These are phyloP conservation scores for Linum usitatissimum DNA, from an alignment of 345 rosid genomes.

Conservation along the genomic window DNA sequence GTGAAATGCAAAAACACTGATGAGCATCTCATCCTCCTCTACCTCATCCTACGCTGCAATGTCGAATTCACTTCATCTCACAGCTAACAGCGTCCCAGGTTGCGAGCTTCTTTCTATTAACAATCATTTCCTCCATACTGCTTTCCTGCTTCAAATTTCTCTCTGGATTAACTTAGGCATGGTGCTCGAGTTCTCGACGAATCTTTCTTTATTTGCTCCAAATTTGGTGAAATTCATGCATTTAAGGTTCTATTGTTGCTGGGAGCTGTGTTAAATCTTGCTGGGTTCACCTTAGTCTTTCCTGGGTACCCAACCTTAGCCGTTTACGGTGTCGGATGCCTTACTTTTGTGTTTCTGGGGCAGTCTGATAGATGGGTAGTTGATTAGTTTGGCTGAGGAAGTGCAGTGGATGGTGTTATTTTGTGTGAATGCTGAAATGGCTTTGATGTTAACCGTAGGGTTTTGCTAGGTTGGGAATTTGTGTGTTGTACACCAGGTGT, in stretches of 20 bases:
- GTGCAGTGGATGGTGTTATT: too few species aligned
- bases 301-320: too few species aligned
- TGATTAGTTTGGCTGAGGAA: too few species aligned
- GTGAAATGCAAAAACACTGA: constrained; percentile 9
- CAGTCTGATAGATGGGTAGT: too few species aligned
- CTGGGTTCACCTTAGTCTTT: too few species aligned
- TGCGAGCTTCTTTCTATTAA: background rate
- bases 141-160: background rate
- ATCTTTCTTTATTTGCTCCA: too few species aligned
- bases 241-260: background rate
- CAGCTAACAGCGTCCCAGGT: constrained; percentile 24
- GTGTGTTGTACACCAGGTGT: constrained; percentile 9
- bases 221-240: background rate
- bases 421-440: too few species aligned
- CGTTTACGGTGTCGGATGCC: too few species aligned
- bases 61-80: constrained; percentile 24
- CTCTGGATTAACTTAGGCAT: background rate
- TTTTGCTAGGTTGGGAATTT: background rate
- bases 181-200: background rate
- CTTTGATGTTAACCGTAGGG: too few species aligned
- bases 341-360: too few species aligned
- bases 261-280: too few species aligned
- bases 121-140: background rate
- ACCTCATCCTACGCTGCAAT: constrained; percentile 9
- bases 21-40: background rate